Evolutionary conservation across 2,329 filamentous ascomycete genomes (phyloP), one percentile per base, ranked within the genome.

Genomic region (Sclerotinia sclerotiorum): DNA sequence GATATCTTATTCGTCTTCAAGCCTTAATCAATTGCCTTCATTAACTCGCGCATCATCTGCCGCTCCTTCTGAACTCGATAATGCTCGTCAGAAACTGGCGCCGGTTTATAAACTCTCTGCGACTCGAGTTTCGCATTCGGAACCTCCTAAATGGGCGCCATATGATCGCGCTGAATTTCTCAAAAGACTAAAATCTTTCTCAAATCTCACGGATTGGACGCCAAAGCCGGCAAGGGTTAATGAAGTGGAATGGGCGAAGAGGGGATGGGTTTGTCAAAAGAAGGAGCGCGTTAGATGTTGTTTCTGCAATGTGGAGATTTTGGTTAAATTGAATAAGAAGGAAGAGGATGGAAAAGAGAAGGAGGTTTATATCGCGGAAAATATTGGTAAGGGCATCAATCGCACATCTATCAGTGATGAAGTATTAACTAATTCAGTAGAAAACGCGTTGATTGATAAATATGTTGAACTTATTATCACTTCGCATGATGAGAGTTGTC

Each of bases 241-340:
- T 76, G 95, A 98, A 80, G 88, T 97, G 10, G 90, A 93, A 78
- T 99, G 95, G 95, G 94, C 94, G 0, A 97, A 94, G 82, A 84
- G 91, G 69, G 94, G 94, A 0, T 99, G 95, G 94, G 84, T 90
- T 5, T 97, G 94, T 75, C 88, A 90, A 57, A 90, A 90, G 74
- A 88, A 88, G 72, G 93, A 97, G 79, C 91, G 91, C 5, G 92
- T 98, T 21, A 87, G 88, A 24, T 99, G 95, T 78, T 89, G 90
- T 52, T 87, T 94, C 2, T 99, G 95, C 76, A 90, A 90, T 76
- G 90, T 90, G 74, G 91, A 96, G 74, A 83, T 97, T 52, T 86
- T 95, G 5, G 91, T 98, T 65, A 93, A 91, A 79, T 82, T 97
- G 46, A 89, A 86, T 74, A 84, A 84, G 67, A 87, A 85, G 74